These are phyloP conservation scores for Alisma plantagoaquatica DNA, from an alignment of 106 monocot species.

Conservation along the genomic window DNA sequence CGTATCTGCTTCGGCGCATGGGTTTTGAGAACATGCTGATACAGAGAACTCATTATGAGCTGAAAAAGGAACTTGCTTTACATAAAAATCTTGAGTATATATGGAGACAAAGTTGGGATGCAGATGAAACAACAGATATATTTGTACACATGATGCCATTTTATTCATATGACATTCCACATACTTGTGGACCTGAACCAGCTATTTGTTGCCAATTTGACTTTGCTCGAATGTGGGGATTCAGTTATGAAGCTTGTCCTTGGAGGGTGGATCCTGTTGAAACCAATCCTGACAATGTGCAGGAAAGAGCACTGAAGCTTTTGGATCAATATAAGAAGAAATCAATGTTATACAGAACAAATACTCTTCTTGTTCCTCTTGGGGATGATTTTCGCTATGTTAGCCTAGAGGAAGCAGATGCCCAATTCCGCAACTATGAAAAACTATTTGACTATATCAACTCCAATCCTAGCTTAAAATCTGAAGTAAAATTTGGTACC, in stretches of 20 bases:
- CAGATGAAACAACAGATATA: constrained; percentile 82
- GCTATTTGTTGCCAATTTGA: constrained; percentile 98
- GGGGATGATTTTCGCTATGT: constrained; percentile 99
- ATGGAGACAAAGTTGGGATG: constrained; percentile 97
- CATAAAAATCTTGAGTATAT: constrained; percentile 77
- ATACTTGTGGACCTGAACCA: constrained; percentile 97
- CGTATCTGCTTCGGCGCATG: constrained; percentile 86
- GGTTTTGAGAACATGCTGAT: constrained; percentile 97
- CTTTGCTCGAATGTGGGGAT: constrained; percentile 82
- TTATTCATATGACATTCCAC: constrained; percentile 98
- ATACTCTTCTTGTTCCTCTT: constrained; percentile 81
- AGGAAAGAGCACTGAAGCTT: constrained; percentile 71
- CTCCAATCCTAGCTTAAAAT: constrained; percentile 53
- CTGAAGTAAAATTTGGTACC: constrained; percentile 93
- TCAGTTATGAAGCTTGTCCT: constrained; percentile 76
- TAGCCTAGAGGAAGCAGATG: constrained; percentile 78
- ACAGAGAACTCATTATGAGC: constrained; percentile 95
- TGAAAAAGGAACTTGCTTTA: constrained; percentile 87
- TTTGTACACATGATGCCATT: constrained; percentile 99
- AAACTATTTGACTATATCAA: constrained; percentile 90
- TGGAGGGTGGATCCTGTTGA: constrained; percentile 88
- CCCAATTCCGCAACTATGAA: constrained; percentile 88
- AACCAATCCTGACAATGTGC: constrained; percentile 68
- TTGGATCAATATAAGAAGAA: constrained; percentile 93
- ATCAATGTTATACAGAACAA: constrained; percentile 90